Percentiles rank a stretch among this genome's conserved stretches.
Conservation (phyloP, 345 rosid genomes). For the Balakata baccata region DNA sequence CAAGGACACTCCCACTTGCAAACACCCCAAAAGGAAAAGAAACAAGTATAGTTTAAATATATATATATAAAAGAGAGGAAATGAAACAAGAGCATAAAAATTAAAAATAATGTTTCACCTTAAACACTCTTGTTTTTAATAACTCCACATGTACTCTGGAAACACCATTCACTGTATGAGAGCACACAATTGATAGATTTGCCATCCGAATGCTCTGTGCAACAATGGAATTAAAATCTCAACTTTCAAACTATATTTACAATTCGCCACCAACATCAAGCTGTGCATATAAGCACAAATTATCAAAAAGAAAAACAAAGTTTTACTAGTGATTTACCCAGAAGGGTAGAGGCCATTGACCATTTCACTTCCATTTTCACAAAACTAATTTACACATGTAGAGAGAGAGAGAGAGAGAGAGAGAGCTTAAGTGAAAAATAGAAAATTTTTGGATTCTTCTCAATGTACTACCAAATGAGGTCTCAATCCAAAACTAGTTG, state of each 20-base stretch:
- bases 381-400: not conserved
- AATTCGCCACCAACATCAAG: not conserved
- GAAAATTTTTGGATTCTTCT: not conserved
- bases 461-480: not conserved
- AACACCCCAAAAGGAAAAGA: not conserved
- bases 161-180: slow-evolving; percentile 47
- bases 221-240: slow-evolving; percentile 2
- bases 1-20: slow-evolving; percentile 1
- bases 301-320: not conserved
- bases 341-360: not conserved
- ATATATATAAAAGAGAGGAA: too few species aligned
- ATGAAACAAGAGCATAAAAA: slow-evolving; percentile 6
- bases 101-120: slow-evolving; percentile 24
- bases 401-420: not conserved
- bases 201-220: slow-evolving; percentile 49
- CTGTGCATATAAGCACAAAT: not conserved
- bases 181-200: slow-evolving; percentile 41
- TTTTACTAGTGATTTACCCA: not conserved
- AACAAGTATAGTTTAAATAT: too few species aligned
- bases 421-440: not conserved
- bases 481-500: not conserved
- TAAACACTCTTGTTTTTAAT: slow-evolving; percentile 38
- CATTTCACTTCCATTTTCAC: not conserved
- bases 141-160: slow-evolving; percentile 40
- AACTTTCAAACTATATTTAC: not conserved